Conservation (phyloP, 208 protist genomes). For the Trypanosoma lewisi region DNA sequence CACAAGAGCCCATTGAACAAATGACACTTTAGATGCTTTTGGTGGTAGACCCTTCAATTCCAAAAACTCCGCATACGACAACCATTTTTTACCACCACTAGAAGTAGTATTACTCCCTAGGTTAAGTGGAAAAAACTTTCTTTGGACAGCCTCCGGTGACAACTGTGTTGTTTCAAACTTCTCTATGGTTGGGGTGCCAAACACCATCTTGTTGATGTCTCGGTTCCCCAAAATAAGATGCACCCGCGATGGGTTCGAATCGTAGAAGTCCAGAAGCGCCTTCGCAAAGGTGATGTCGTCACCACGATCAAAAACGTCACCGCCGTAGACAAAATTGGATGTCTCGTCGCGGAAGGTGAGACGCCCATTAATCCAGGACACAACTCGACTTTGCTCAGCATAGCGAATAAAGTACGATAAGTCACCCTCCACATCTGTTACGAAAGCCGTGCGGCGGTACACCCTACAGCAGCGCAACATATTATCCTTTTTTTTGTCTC, state of each 20-base stretch:
- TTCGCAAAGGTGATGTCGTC: slow-evolving; percentile 60
- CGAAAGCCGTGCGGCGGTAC: slow-evolving; percentile 45
- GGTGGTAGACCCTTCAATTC: slow-evolving; percentile 3
- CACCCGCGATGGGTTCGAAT: slow-evolving; percentile 66
- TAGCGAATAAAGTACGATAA: slow-evolving; percentile 78
- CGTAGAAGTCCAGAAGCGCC: slow-evolving; percentile 74
- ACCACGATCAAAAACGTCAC: slow-evolving; percentile 88
- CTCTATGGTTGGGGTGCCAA: slow-evolving; percentile 25
- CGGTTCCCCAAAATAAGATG: slow-evolving; percentile 90
- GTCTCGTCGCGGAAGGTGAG: slow-evolving; percentile 46
- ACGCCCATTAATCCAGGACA: slow-evolving; percentile 18
- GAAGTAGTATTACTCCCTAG: slow-evolving; percentile 26
- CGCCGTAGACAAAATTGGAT: slow-evolving; percentile 87
- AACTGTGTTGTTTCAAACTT: slow-evolving; percentile 24
- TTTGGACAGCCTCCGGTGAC: slow-evolving; percentile 23
- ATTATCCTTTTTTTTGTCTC: background rate
- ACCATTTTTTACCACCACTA: slow-evolving; percentile 4
- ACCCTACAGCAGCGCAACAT: slow-evolving; percentile 31
- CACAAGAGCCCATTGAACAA: slow-evolving; percentile 66
- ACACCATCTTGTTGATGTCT: slow-evolving; percentile 90
- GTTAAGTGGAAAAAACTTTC: slow-evolving; percentile 22
- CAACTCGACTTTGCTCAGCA: slow-evolving; percentile 35
- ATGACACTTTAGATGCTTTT: slow-evolving; percentile 11
- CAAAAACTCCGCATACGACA: slow-evolving; percentile 24
- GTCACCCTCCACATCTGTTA: slow-evolving; percentile 91